Evolutionary conservation across 1,284 basidiomycete genomes (phyloP), one percentile per base, ranked within the genome.

Genomic region (Ceratobasidium sp.): DNA sequence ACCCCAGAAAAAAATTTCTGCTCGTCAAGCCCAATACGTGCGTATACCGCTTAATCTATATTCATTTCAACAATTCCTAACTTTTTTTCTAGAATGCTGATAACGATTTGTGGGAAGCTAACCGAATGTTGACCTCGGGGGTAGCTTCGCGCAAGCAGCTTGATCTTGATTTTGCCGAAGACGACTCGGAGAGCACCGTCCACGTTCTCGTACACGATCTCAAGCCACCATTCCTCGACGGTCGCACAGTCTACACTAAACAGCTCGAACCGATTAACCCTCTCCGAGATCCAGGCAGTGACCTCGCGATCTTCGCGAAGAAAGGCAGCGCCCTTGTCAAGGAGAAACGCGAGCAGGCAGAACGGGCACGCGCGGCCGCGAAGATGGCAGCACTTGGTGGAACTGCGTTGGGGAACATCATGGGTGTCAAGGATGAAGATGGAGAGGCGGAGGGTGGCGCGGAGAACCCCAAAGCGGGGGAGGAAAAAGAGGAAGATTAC

Each of bases 181-280:
- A 97, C 80, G 95, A 97, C 78, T 91, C 92, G 0, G 98, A 98
- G 81, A 95, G 93, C 0, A 92, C 95, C 0, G 96, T 99, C 0
- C 98, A 99, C 81, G 93, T 99, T 53, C 92, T 99, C 82, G 93
- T 98, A 0, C 98, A 99, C 79, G 93, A 98, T 81, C 88, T 99
- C 69, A 98, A 98, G 79, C 98, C 98, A 0, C 98, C 98, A 0
- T 99, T 99, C 86, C 86, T 99, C 74, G 97, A 99, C 79, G 98
- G 98, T 0, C 92, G 94, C 27, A 96, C 94, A 0, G 93, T 98
- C 0, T 99, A 93, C 81, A 99, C 98, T 1, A 96, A 93, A 81
- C 98, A 99, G 81, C 86, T 99, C 19, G 97, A 98, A 65, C 96
- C 98, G 0, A 94, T 99, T 82, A 98, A 98, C 79, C 98, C 98